Conservation (phyloP, 2,329 filamentous ascomycete species). For the Aspergillus spinulosporus region DNA sequence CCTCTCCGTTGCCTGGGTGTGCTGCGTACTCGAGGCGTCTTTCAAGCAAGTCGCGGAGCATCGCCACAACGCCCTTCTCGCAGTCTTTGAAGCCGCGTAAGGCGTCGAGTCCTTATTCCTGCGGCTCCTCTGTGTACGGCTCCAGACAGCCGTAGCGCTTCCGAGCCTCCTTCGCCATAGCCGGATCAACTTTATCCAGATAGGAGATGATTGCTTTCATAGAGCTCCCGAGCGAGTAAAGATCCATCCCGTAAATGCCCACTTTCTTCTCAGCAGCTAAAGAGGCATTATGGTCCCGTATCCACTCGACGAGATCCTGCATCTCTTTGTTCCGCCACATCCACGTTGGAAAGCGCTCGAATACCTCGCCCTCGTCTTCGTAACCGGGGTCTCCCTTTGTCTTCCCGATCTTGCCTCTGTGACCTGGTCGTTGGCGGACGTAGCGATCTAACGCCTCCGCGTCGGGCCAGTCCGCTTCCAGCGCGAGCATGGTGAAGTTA, state of each 20-base stretch:
- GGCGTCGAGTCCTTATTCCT: slow-evolving; percentile 50
- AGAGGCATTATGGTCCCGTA: slow-evolving; percentile 46
- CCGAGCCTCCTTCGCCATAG: slow-evolving; percentile 46
- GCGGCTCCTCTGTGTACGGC: slow-evolving; percentile 52
- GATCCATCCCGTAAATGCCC: slow-evolving; percentile 54
- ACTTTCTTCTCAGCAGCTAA: slow-evolving; percentile 33
- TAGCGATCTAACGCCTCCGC: slow-evolving; percentile 54
- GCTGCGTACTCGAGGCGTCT: slow-evolving; percentile 46
- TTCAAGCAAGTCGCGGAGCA: slow-evolving; percentile 48
- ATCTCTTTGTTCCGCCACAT: slow-evolving; percentile 59
- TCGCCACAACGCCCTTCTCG: slow-evolving; percentile 47
- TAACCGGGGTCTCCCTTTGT: slow-evolving; percentile 13
- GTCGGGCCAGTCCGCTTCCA: slow-evolving; percentile 58
- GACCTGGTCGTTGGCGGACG: slow-evolving; percentile 48
- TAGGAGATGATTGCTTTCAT: slow-evolving; percentile 52
- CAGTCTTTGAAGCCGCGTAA: slow-evolving; percentile 47
- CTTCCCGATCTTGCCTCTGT: slow-evolving; percentile 33
- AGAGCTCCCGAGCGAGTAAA: slow-evolving; percentile 52
- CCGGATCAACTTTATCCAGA: slow-evolving; percentile 48
- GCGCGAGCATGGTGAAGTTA: slow-evolving; percentile 53
- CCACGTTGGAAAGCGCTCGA: slow-evolving; percentile 56
- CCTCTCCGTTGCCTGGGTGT: slow-evolving; percentile 42
- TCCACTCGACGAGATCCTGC: slow-evolving; percentile 54
- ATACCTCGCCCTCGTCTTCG: slow-evolving; percentile 33
- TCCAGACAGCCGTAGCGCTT: slow-evolving; percentile 50